Base-by-base conservation (phyloP, 805 yeast species). In the Hyphopichia homilentoma region DNA sequence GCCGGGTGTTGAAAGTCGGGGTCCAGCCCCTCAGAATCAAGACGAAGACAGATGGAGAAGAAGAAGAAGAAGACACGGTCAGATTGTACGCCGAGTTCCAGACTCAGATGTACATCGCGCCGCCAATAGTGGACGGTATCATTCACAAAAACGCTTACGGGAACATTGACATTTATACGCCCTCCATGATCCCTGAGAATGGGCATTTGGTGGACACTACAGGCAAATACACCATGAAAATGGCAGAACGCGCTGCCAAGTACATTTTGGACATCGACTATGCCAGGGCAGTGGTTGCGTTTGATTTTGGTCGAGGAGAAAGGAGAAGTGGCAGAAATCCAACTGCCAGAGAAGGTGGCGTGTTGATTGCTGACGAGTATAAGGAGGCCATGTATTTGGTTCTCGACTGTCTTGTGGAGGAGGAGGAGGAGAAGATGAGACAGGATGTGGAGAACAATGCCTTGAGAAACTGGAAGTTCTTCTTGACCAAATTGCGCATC, bases 251-350 rank as follows among this genome's bases (percentile, higher is more conserved):
- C 29, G 96, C 97, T 0, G 95, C 95, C 0, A 73, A 72, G 36
- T 33, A 43, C 21, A 50, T 78, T 1, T 47, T 89, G 7, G 77
- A 73, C 0, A 69, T 90, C 5, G 95, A 86, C 43, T 87, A 70
- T 61, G 97, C 95, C 0, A 80, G 77, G 29, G 97, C 97, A 0
- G 89, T 88, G 2, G 80, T 81, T 2, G 86, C 89, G 0, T 90
- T 93, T 59, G 93, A 86, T 35, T 93, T 84, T 57, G 56, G 54
- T 6, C 31, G 40, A 18, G 36, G 37, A 8, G 43, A 39, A 22
- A 52, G 66, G 26, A 54, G 66, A 21, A 25, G 40, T 6, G 49
- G 50, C 21, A 47, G 61, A n/a, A 43, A 51, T 2, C 79, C 83
- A 0, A 79, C 77, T 7, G 90, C 94, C 0, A 64, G 67, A 33